These are phyloP conservation scores for Gyrodon lividus DNA, from an alignment of 768 basidiomycete genomes.

Conservation along the genomic window DNA sequence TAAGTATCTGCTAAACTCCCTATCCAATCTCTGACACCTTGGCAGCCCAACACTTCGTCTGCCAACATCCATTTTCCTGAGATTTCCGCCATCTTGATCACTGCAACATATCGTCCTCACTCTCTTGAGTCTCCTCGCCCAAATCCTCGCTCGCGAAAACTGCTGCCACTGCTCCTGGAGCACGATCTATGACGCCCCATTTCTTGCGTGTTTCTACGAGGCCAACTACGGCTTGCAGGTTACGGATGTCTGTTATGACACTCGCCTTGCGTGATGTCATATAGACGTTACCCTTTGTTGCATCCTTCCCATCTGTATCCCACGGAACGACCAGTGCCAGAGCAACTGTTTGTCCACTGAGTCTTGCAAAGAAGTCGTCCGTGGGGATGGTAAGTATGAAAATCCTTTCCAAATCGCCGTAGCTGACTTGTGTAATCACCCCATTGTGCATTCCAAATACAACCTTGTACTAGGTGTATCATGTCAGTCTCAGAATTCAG, in stretches of 20 bases:
- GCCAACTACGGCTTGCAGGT: neutral
- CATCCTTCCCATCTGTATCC: neutral
- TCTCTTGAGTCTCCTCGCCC: neutral
- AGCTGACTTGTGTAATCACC: conserved; percentile 3
- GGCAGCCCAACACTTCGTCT: no score
- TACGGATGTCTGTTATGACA: neutral
- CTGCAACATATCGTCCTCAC: neutral
- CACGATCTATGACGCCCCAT: conserved; percentile 16
- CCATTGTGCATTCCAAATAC: neutral
- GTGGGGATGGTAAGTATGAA: conserved; percentile 11
- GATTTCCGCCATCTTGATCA: neutral
- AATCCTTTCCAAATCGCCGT: conserved; percentile 18
- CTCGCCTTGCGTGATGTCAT: neutral
- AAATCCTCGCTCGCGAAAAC: conserved; percentile 11
- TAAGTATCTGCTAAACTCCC: no score
- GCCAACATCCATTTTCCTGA: no score
- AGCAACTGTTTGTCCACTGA: neutral
- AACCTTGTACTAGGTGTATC: no score
- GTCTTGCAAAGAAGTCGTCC: neutral
- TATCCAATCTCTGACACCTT: no score
- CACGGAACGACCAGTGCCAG: neutral
- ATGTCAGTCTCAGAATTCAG: no score
- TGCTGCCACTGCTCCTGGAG: conserved; percentile 2
- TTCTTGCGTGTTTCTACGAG: neutral
- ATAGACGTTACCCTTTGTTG: neutral